Evolutionary conservation across 345 rosid genomes (phyloP).

Genomic region (Syzygium aqueum): DNA sequence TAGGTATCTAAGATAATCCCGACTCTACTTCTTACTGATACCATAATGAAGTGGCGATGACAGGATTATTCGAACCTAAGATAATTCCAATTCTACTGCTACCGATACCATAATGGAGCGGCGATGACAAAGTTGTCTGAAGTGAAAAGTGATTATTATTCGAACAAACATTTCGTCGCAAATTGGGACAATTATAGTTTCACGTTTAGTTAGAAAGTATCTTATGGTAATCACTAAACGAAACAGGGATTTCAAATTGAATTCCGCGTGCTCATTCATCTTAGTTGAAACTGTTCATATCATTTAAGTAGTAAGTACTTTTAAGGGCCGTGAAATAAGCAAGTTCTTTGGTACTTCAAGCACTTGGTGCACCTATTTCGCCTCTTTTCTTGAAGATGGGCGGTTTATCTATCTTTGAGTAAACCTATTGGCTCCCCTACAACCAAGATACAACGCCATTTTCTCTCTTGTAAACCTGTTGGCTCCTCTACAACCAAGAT

Average conservation of each 20-base stretch:
- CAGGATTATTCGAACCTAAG: not conserved
- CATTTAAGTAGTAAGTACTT: not conserved
- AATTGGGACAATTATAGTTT: not conserved
- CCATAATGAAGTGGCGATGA: not conserved
- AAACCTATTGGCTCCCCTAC: too few species aligned
- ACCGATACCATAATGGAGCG: not conserved
- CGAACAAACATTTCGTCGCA: too few species aligned
- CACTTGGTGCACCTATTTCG: too few species aligned
- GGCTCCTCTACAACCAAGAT: too few species aligned
- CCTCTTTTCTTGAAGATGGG: too few species aligned
- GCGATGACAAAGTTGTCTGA: not conserved
- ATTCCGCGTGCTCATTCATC: not conserved
- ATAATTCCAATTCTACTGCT: not conserved
- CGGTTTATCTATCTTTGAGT: too few species aligned
- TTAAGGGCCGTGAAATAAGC: not conserved
- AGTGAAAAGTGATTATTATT: not conserved
- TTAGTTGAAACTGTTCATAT: not conserved
- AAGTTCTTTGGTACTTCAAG: too few species aligned
- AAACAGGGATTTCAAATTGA: not conserved
- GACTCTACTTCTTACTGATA: not conserved
- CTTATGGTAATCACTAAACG: not conserved
- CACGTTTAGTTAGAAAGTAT: not conserved
- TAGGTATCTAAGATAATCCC: not conserved
- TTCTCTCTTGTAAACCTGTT: too few species aligned
- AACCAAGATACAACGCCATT: too few species aligned